Evolutionary conservation across 2,329 filamentous ascomycete species (phyloP).

Genomic region (Cladophialophora chaetospira): DNA sequence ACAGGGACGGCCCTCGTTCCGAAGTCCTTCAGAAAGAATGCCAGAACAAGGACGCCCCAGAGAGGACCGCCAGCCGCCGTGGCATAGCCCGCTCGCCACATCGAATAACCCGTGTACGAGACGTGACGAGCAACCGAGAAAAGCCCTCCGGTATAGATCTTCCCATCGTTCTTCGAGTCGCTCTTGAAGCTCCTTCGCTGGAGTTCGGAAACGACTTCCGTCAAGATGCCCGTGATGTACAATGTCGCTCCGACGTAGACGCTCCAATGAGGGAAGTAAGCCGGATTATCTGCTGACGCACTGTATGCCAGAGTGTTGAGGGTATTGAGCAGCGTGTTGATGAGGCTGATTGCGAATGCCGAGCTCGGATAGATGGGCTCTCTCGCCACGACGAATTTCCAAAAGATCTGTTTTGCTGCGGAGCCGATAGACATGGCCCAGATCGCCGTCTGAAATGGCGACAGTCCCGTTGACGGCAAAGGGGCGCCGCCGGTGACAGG

Average conservation of each 20-base stretch:
- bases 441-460: conserved; percentile 24
- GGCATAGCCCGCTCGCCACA: conserved; percentile 56
- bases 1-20: conserved; percentile 47
- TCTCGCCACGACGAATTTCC: conserved; percentile 13
- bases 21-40: conserved; percentile 52
- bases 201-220: conserved; percentile 59
- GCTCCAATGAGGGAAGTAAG: conserved; percentile 25
- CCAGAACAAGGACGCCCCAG: conserved; percentile 34
- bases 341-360: conserved; percentile 50
- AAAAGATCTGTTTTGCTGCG: conserved; percentile 28
- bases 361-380: conserved; percentile 33
- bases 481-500: conserved; percentile 15
- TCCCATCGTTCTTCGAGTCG: conserved; percentile 54
- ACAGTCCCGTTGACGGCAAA: conserved; percentile 12
- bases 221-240: conserved; percentile 55
- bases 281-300: conserved; percentile 42
- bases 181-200: conserved; percentile 59
- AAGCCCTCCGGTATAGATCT: conserved; percentile 53
- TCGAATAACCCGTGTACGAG: conserved; percentile 57
- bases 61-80: conserved; percentile 51
- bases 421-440: conserved; percentile 24
- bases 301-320: conserved; percentile 57
- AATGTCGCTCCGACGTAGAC: conserved; percentile 53
- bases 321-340: conserved; percentile 60
- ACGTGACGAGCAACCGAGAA: conserved; percentile 55